A percentile compares a stretch with the other conserved stretches of the same genome.
These are phyloP conservation scores for Ogataea saltuana DNA, from an alignment of 805 yeast species.

Conservation along the genomic window DNA sequence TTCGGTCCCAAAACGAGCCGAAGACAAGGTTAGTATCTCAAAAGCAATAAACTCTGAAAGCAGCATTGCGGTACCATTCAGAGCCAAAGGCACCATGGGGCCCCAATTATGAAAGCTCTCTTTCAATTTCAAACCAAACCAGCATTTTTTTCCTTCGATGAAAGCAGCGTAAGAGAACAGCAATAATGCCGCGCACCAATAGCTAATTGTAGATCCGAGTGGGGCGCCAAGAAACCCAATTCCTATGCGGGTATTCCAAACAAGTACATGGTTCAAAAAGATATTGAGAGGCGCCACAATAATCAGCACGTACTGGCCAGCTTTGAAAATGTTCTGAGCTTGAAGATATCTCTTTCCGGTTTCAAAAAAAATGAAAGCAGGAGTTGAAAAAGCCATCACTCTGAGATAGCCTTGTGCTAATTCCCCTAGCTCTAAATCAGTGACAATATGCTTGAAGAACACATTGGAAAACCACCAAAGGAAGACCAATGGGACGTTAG, in stretches of 20 bases:
- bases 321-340: constrained; percentile 71
- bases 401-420: constrained; percentile 51
- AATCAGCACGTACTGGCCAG: constrained; percentile 63
- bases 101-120: constrained; percentile 52
- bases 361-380: constrained; percentile 48
- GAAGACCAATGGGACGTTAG: constrained; percentile 51
- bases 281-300: constrained; percentile 70
- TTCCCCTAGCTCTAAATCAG: constrained; percentile 48
- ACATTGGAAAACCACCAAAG: constrained; percentile 60
- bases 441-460: constrained; percentile 39
- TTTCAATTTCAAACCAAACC: constrained; percentile 25
- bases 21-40: constrained; percentile 62
- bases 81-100: constrained; percentile 55
- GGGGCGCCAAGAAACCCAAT: constrained; percentile 73
- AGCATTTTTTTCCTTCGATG: constrained; percentile 42
- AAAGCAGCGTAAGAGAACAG: constrained; percentile 44
- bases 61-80: constrained; percentile 70
- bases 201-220: constrained; percentile 60
- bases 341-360: constrained; percentile 66
- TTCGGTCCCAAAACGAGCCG: constrained; percentile 57
- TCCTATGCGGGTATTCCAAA: constrained; percentile 53
- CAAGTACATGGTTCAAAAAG: constrained; percentile 57
- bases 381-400: constrained; percentile 47
- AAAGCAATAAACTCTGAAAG: constrained; percentile 73
- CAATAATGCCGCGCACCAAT: constrained; percentile 60